These are phyloP conservation scores for Logfia minima DNA, from an alignment of 129 eudicot genomes.

Conservation along the genomic window DNA sequence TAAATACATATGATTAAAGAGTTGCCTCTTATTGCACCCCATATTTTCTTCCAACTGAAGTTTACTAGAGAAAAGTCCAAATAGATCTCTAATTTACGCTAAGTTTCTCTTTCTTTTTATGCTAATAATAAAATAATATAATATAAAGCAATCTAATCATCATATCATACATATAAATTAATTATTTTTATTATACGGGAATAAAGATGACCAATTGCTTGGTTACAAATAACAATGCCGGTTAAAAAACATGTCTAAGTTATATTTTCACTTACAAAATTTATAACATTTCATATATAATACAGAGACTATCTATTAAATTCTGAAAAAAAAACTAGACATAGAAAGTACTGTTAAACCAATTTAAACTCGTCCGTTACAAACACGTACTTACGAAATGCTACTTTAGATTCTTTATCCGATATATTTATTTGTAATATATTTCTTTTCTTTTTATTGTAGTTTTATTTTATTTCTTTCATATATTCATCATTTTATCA, in stretches of 20 bases:
- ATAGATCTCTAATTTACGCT: conserved; percentile 13
- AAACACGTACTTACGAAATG: too few relatives aligned
- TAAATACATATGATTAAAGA: neutral
- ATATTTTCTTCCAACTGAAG: conserved; percentile 9
- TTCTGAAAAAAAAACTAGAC: too few relatives aligned
- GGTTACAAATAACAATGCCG: neutral
- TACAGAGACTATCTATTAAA: too few relatives aligned
- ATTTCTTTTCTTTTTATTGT: too few relatives aligned
- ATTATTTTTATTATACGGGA: neutral
- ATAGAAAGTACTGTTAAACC: too few relatives aligned
- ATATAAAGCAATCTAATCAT: neutral
- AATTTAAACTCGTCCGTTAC: too few relatives aligned
- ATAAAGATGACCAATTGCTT: neutral
- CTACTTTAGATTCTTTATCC: too few relatives aligned
- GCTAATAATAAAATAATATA: neutral
- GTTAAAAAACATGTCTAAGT: neutral
- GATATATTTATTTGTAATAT: too few relatives aligned
- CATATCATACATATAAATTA: neutral
- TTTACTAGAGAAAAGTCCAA: neutral
- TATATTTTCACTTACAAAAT: too few relatives aligned
- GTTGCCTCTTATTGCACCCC: neutral
- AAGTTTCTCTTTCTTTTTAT: conserved; percentile 11
- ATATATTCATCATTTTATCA: too few relatives aligned
- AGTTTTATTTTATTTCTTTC: too few relatives aligned
- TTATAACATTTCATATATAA: too few relatives aligned